Evolutionary conservation across 202 grass and related monocot genomes (phyloP), one percentile per base, ranked within the genome.

Genomic region (Eragrostis tef): DNA sequence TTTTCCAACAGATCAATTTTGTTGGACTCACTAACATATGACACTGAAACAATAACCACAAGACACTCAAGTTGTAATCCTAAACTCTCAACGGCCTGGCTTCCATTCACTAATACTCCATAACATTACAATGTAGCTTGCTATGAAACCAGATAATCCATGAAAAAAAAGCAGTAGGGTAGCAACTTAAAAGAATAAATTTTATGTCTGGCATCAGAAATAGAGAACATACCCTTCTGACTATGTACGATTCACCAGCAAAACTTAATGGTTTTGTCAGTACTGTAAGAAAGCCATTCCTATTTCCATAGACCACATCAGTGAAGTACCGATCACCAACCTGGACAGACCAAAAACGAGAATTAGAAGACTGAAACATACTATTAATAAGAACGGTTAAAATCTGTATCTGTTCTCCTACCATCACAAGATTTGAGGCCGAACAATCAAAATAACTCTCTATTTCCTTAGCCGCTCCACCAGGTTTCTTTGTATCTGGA

Each of bases 241-340:
- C 92, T 85, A 93, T 92, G 75, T 90, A 93, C 11, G 95, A 91
- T 77, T 98, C 95, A 74, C 39, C 59, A 0, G 82, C 78, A 48
- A 90, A 88, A 77, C 58, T 88, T 60, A 98, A 75, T 41, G 95
- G 95, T 51, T 98, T 88, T 78, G 92, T 89, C 73, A 94, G 83
- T 41, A 94, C 80, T 64, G 95, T 98, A 77, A 98, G 85, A 75
- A 91, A 98, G 51, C 92, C 95, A 83, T 94, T 94, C 83, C 59
- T 91, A 46, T 98, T 98, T 54, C 95, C 92, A 16, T 93, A 98
- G 13, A 94, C 85, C 78, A 98, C 79, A 86, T 98, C 95, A 67
- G 95, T 98, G 69, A 98, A 98, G 88, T 90, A 85, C 45, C 92
- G 80, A 85, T 94, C 92, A 85, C 95, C 95, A 62, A 98, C 92